phyloP scores from a whole-genome alignment of 768 basidiomycete species.

The Tephrocybe sp. region DNA sequence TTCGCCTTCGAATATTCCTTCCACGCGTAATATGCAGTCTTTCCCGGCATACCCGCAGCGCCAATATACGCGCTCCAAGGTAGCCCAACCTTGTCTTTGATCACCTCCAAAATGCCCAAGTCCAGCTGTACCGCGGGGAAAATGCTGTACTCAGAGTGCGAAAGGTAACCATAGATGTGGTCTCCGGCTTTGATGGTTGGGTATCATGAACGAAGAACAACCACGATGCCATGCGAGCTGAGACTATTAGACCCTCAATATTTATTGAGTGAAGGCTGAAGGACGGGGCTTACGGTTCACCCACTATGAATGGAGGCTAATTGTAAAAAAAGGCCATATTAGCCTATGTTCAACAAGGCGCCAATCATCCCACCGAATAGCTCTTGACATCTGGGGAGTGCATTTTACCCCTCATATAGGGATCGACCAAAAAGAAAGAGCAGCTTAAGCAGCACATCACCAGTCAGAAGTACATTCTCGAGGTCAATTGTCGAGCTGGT shows the following conservation, averaged over 20 bases:
- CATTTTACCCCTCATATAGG: slow-evolving; percentile 44
- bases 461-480: slow-evolving; percentile 42
- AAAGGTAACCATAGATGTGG: slow-evolving; percentile 36
- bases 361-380: slow-evolving; percentile 20
- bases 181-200: slow-evolving; percentile 33
- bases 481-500: slow-evolving; percentile 47
- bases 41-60: slow-evolving; percentile 52
- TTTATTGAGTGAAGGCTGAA: not conserved
- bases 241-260: too few species aligned
- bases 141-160: slow-evolving; percentile 42
- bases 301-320: slow-evolving; percentile 29
- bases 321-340: too few species aligned
- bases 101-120: slow-evolving; percentile 19
- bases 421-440: slow-evolving; percentile 45
- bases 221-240: slow-evolving; percentile 33
- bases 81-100: slow-evolving; percentile 42
- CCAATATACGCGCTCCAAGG: slow-evolving; percentile 53
- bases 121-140: slow-evolving; percentile 13
- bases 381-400: slow-evolving; percentile 25
- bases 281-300: slow-evolving; percentile 34
- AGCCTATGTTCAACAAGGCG: too few species aligned
- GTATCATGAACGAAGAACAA: slow-evolving; percentile 44
- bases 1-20: slow-evolving; percentile 38
- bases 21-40: slow-evolving; percentile 42
- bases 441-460: slow-evolving; percentile 49